Percentiles rank a stretch among this genome's conserved stretches.
Evolutionary conservation across 345 rosid species (phyloP).

Genomic region (Pugionium dolabratum): DNA sequence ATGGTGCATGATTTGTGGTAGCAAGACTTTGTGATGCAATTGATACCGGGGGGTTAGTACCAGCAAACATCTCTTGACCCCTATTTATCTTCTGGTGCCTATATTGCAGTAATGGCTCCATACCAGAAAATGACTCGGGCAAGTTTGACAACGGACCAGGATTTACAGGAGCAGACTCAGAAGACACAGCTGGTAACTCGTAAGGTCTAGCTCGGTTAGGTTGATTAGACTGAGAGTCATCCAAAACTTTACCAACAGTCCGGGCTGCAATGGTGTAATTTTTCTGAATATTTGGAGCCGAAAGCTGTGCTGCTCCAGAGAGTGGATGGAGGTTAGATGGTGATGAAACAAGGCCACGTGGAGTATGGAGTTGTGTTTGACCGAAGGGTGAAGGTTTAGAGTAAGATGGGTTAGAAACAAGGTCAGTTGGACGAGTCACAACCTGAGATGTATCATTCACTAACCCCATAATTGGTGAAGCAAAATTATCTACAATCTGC

Average conservation of each 20-base stretch:
- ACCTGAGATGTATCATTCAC: slow-evolving; percentile 39
- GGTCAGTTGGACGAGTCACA: slow-evolving; percentile 27
- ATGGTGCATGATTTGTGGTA: slow-evolving; percentile 23
- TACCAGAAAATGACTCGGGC: slow-evolving; percentile 20
- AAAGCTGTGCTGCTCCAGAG: slow-evolving; percentile 23
- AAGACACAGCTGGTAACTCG: slow-evolving; percentile 13
- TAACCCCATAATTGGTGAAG: slow-evolving; percentile 42
- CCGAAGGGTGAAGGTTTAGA: slow-evolving; percentile 32
- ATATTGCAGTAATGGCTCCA: slow-evolving; percentile 24
- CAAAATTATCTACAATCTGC: slow-evolving; percentile 50
- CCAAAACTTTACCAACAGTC: slow-evolving; percentile 19
- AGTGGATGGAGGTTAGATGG: slow-evolving; percentile 19
- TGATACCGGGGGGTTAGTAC: slow-evolving; percentile 9
- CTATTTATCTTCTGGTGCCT: slow-evolving; percentile 33
- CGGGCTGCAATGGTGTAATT: slow-evolving; percentile 20
- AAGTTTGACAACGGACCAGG: slow-evolving; percentile 12
- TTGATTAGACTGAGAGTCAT: slow-evolving; percentile 25
- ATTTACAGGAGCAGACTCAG: neutral
- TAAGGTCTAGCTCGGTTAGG: slow-evolving; percentile 16
- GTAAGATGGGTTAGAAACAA: slow-evolving; percentile 19
- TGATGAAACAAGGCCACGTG: slow-evolving; percentile 30
- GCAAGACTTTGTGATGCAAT: slow-evolving; percentile 15
- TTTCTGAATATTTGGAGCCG: slow-evolving; percentile 29
- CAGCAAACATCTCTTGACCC: slow-evolving; percentile 37
- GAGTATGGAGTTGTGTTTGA: slow-evolving; percentile 31